A percentile compares a stretch with the other conserved stretches of the same genome.
These are phyloP conservation scores for Monosporozyma solicola DNA, from an alignment of 805 yeast species.

Conservation along the genomic window DNA sequence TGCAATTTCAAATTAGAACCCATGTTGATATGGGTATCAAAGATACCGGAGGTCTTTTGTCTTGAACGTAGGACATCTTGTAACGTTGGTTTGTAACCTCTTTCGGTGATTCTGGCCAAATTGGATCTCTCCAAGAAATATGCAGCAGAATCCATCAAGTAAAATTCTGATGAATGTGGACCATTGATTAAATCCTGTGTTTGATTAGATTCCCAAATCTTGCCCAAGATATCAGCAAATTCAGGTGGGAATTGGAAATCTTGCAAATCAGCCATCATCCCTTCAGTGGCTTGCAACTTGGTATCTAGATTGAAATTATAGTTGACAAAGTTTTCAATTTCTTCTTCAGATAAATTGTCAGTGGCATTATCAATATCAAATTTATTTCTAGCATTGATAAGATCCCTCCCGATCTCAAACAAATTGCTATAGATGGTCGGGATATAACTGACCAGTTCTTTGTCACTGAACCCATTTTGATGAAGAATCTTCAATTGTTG, in stretches of 20 bases:
- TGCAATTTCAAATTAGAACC: slow-evolving; percentile 52
- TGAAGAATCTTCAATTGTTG: slow-evolving; percentile 31
- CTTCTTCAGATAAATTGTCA: slow-evolving; percentile 10
- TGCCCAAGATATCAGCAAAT: slow-evolving; percentile 41
- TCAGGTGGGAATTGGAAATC: slow-evolving; percentile 33
- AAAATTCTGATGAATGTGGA: slow-evolving; percentile 58
- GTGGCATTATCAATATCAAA: slow-evolving; percentile 31
- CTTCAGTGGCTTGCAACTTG: background rate
- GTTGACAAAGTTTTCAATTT: slow-evolving; percentile 8
- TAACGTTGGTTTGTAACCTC: slow-evolving; percentile 58
- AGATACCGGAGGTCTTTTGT: slow-evolving; percentile 87
- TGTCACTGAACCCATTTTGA: slow-evolving; percentile 31
- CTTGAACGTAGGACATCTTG: slow-evolving; percentile 80
- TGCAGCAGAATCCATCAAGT: slow-evolving; percentile 76
- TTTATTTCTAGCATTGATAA: slow-evolving; percentile 57
- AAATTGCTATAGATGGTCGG: slow-evolving; percentile 74
- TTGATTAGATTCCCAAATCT: slow-evolving; percentile 48
- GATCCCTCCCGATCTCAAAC: slow-evolving; percentile 63
- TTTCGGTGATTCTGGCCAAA: slow-evolving; percentile 42
- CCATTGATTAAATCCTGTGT: slow-evolving; percentile 47
- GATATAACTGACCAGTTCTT: slow-evolving; percentile 64
- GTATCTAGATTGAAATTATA: slow-evolving; percentile 2
- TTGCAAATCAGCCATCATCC: slow-evolving; percentile 2
- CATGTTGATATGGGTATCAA: slow-evolving; percentile 70
- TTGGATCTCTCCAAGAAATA: slow-evolving; percentile 54